Percentiles rank a stretch among this genome's conserved stretches.
These are phyloP conservation scores for Trichoderma sp. DNA, from an alignment of 2,329 filamentous ascomycete species.

Conservation along the genomic window DNA sequence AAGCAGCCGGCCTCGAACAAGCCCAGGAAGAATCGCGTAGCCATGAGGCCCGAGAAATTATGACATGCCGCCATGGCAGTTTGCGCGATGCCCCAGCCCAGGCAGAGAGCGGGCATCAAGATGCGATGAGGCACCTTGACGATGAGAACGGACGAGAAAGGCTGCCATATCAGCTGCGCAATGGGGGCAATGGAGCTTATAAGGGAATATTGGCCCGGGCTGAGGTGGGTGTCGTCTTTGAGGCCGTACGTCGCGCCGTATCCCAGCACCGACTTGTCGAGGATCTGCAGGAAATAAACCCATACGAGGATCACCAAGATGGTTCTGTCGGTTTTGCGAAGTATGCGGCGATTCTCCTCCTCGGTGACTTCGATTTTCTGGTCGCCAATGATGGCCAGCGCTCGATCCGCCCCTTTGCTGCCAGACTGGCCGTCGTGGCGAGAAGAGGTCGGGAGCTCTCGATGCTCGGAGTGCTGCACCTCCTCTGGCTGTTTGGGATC, in stretches of 20 bases:
- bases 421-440: not conserved
- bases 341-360: conserved; percentile 49
- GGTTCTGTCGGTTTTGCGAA: conserved; percentile 62
- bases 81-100: conserved; percentile 52
- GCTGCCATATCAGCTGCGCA: conserved; percentile 64
- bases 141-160: conserved; percentile 62
- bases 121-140: conserved; percentile 64
- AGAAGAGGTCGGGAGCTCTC: not conserved
- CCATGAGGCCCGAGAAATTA: conserved; percentile 53
- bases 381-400: conserved; percentile 16
- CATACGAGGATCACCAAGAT: conserved; percentile 60
- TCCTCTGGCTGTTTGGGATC: conserved; percentile 3
- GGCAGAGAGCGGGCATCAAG: conserved; percentile 56
- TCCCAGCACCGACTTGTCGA: conserved; percentile 63
- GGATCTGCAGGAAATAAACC: conserved; percentile 63
- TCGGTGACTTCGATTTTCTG: conserved; percentile 30
- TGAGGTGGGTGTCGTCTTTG: conserved; percentile 53
- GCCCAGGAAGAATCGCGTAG: conserved; percentile 53
- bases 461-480: conserved; percentile 20
- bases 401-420: conserved; percentile 13
- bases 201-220: conserved; percentile 59
- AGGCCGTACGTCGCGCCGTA: conserved; percentile 62
- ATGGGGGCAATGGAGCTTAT: conserved; percentile 62
- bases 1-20: conserved; percentile 58
- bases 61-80: conserved; percentile 52